These are phyloP conservation scores for Eimeria tenella DNA, from an alignment of 169 alveolate genomes.

Conservation along the genomic window DNA sequence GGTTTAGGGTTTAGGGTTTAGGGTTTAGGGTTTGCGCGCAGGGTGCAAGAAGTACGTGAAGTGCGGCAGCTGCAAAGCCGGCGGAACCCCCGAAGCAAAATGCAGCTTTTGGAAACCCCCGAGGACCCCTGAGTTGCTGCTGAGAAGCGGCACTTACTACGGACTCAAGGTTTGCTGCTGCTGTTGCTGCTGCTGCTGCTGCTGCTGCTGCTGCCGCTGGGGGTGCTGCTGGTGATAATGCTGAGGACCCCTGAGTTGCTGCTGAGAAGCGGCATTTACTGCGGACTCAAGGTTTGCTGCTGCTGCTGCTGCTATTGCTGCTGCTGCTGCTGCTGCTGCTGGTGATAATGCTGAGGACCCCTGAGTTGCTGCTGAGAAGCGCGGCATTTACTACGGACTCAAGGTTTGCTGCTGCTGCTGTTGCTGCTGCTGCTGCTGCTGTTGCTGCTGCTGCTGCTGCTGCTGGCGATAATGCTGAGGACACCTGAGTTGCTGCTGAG, in stretches of 20 bases:
- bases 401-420: too few species aligned
- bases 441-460: too few species aligned
- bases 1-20: conserved; percentile 19
- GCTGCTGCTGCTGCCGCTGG: background rate
- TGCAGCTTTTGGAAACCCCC: background rate
- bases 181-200: background rate
- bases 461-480: too few species aligned
- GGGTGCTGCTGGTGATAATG: too few species aligned
- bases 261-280: too few species aligned
- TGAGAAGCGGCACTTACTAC: background rate
- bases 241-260: too few species aligned
- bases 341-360: background rate
- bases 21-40: conserved; percentile 42
- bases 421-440: too few species aligned
- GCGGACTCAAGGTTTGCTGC: too few species aligned
- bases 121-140: background rate
- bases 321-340: background rate
- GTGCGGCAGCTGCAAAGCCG: background rate
- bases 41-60: background rate
- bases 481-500: too few species aligned
- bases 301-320: background rate
- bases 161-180: background rate
- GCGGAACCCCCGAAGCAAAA: background rate
- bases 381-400: too few species aligned
- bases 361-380: too few species aligned